Evolutionary conservation across 2,329 filamentous ascomycete species (phyloP).

Genomic region (Teratosphaeria gauchensis): DNA sequence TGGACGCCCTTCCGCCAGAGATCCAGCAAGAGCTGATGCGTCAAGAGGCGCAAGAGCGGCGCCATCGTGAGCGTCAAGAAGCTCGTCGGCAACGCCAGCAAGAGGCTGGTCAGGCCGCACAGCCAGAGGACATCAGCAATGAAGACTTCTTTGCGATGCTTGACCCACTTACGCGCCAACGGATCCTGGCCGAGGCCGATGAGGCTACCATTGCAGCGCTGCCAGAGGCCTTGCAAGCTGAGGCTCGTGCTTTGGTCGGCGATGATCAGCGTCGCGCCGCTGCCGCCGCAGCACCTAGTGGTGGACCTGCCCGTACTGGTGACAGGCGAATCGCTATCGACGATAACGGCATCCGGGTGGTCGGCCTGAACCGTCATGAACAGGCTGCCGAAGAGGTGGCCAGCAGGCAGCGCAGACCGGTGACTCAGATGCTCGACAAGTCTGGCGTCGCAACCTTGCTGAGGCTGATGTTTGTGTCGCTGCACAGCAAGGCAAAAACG

Average conservation of each 20-base stretch:
- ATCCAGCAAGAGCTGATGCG: slow-evolving; percentile 84
- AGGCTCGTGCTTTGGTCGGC: slow-evolving; percentile 64
- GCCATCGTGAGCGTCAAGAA: slow-evolving; percentile 77
- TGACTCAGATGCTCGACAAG: slow-evolving; percentile 96
- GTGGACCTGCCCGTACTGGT: background rate
- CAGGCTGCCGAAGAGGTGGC: slow-evolving; percentile 21
- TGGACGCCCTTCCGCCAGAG: slow-evolving; percentile 83
- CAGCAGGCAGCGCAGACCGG: slow-evolving; percentile 58
- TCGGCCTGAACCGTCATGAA: slow-evolving; percentile 13
- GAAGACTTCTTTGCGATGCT: slow-evolving; percentile 88
- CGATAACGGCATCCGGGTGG: slow-evolving; percentile 7
- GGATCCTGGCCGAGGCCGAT: slow-evolving; percentile 84
- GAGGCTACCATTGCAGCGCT: slow-evolving; percentile 77
- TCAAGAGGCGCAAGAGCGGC: slow-evolving; percentile 80
- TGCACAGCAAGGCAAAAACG: slow-evolving; percentile 74
- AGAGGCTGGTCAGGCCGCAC: slow-evolving; percentile 39
- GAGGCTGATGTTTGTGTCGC: slow-evolving; percentile 95
- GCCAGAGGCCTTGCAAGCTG: slow-evolving; percentile 74
- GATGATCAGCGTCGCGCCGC: slow-evolving; percentile 25
- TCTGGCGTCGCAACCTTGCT: slow-evolving; percentile 89
- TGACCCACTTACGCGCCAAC: slow-evolving; percentile 71
- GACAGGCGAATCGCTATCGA: background rate
- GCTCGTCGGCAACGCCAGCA: slow-evolving; percentile 53
- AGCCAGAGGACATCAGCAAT: slow-evolving; percentile 73
- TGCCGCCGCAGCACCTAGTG: slow-evolving; percentile 3